These are phyloP conservation scores for Podaxis mareebaensis DNA, from an alignment of 768 basidiomycete species.

Conservation along the genomic window DNA sequence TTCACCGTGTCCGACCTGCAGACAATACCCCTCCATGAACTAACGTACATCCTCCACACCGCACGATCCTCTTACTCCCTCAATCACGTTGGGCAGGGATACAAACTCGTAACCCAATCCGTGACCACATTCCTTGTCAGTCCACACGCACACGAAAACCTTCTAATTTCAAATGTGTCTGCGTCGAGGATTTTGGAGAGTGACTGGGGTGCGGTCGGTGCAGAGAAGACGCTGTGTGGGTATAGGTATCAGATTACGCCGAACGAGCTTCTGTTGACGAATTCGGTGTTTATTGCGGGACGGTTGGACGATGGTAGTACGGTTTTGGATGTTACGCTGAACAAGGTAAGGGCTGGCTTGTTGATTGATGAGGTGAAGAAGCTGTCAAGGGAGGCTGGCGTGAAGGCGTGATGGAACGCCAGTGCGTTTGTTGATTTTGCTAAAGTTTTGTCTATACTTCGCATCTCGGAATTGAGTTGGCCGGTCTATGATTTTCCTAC, in stretches of 20 bases:
- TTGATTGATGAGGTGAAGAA: constrained; percentile 30
- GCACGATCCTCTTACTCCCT: constrained; percentile 24
- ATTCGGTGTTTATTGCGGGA: constrained; percentile 39
- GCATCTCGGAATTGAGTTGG: no score
- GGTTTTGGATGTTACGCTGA: constrained; percentile 40
- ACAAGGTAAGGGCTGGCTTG: constrained; percentile 28
- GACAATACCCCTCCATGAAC: constrained; percentile 27
- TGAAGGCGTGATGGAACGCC: no score
- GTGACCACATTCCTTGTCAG: constrained; percentile 33
- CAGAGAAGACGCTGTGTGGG: constrained; percentile 34
- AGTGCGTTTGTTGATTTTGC: no score
- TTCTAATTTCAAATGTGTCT: constrained; percentile 41
- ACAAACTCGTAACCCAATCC: constrained; percentile 25
- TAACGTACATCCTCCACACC: constrained; percentile 25
- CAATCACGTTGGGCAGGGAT: constrained; percentile 31
- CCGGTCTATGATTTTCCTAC: background rate
- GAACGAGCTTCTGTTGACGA: constrained; percentile 34
- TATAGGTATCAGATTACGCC: constrained; percentile 41
- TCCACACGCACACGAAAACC: constrained; percentile 34
- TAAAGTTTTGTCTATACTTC: no score
- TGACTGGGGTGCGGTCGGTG: constrained; percentile 38
- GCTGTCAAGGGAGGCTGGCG: constrained; percentile 1
- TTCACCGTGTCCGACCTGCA: constrained; percentile 35
- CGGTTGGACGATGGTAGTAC: constrained; percentile 37
- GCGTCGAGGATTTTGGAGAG: constrained; percentile 40